Evolutionary conservation across 1,284 basidiomycete genomes (phyloP).

Genomic region (Sphagnurus paluster): DNA sequence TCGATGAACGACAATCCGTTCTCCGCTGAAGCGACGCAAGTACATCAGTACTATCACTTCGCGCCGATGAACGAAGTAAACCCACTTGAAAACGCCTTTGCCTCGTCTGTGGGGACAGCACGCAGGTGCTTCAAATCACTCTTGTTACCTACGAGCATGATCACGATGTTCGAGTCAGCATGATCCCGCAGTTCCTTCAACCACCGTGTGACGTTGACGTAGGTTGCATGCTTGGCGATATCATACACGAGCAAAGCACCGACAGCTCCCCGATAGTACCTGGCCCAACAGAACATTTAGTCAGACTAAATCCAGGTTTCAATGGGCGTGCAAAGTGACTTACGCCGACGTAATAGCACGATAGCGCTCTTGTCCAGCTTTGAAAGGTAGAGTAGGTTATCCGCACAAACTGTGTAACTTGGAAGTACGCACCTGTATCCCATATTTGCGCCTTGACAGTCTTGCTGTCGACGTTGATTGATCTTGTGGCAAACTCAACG

Average conservation of each 20-base stretch:
- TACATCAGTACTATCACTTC: constrained; percentile 2
- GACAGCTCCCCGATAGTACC: constrained; percentile 98
- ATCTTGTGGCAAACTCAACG: constrained; percentile 98
- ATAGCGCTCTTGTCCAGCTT: constrained; percentile 98
- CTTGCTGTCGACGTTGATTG: constrained; percentile 94
- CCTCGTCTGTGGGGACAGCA: constrained; percentile 95
- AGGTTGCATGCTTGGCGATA: constrained; percentile 94
- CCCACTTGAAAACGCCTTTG: constrained; percentile 82
- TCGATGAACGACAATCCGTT: constrained; percentile 96
- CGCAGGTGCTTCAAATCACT: constrained; percentile 97
- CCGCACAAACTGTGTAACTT: neutral
- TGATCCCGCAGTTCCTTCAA: constrained; percentile 97
- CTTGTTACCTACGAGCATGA: constrained; percentile 97
- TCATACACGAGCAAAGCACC: constrained; percentile 92
- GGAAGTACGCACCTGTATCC: constrained; percentile 79
- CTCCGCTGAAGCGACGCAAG: constrained; percentile 39
- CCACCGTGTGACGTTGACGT: constrained; percentile 96
- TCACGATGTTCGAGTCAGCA: constrained; percentile 91
- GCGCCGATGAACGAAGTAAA: constrained; percentile 18
- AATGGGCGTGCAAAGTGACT: constrained; percentile 30
- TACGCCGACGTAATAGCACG: constrained; percentile 97
- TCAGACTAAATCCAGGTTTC: neutral
- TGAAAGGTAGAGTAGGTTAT: constrained; percentile 7
- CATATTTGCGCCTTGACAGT: constrained; percentile 99
- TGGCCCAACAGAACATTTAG: constrained; percentile 29